These are phyloP conservation scores for Colletotrichum graminicola DNA, from an alignment of 2,329 filamentous ascomycete species.

Conservation along the genomic window DNA sequence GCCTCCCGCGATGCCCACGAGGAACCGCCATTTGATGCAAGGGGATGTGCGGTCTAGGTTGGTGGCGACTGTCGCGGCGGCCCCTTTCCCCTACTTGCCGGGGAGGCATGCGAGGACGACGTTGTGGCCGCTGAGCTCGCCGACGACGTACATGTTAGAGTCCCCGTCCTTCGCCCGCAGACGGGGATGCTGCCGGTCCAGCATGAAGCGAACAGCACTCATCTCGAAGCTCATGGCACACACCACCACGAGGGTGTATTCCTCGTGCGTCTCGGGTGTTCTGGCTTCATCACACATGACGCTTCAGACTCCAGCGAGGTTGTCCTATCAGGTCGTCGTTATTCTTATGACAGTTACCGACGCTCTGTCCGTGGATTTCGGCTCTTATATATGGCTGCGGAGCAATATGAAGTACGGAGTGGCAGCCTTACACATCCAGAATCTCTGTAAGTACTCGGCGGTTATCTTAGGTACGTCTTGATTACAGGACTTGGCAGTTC, in stretches of 20 bases:
- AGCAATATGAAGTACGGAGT: not conserved
- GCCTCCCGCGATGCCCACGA: not conserved
- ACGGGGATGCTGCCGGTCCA: slow-evolving; percentile 45
- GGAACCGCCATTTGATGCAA: not conserved
- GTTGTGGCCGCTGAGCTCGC: not conserved
- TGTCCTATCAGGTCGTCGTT: not conserved
- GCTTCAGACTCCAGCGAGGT: not conserved
- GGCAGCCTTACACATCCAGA: not conserved
- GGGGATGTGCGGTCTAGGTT: not conserved
- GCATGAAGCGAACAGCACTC: slow-evolving; percentile 47
- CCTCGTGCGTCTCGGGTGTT: slow-evolving; percentile 45
- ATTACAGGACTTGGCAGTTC: not conserved
- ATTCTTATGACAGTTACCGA: not conserved
- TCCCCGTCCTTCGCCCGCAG: not conserved
- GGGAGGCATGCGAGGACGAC: not conserved
- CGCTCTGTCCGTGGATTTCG: no score
- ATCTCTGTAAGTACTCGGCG: not conserved
- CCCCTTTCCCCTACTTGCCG: not conserved
- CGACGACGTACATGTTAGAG: not conserved
- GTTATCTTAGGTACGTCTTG: not conserved
- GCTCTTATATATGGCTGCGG: not conserved
- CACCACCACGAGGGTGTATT: slow-evolving; percentile 44
- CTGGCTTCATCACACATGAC: not conserved
- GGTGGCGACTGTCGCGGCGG: not conserved
- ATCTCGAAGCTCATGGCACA: slow-evolving; percentile 47